Percentiles rank a stretch among this genome's conserved stretches.
phyloP scores from a whole-genome alignment of 139 green algal genomes.

The Auxenochlorella protothecoides region DNA sequence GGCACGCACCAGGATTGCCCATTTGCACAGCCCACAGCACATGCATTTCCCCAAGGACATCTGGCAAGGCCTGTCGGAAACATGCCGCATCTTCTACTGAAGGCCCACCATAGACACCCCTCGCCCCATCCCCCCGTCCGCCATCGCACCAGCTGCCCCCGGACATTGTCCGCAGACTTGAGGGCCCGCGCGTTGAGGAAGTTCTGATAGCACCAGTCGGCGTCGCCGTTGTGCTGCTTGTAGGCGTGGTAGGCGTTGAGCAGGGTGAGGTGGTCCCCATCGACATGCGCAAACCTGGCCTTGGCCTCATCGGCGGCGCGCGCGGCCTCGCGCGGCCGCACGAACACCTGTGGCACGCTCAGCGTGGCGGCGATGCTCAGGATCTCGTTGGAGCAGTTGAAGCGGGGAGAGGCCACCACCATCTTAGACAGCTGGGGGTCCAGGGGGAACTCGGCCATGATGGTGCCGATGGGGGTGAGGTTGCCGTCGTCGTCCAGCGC shows the following conservation, averaged over 20 bases:
- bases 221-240: conserved; percentile 80
- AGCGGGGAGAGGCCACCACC: conserved; percentile 82
- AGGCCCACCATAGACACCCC: not conserved
- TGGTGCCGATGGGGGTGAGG: conserved; percentile 78
- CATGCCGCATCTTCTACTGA: no score
- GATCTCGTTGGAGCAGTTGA: conserved; percentile 96
- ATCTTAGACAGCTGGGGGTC: conserved; percentile 98
- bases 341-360: conserved; percentile 85
- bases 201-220: conserved; percentile 90
- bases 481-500: conserved; percentile 97
- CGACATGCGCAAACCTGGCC: conserved; percentile 85
- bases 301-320: conserved; percentile 94
- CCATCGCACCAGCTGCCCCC: conserved; percentile 71
- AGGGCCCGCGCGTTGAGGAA: conserved; percentile 89
- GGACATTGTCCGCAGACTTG: conserved; percentile 91
- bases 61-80: no score
- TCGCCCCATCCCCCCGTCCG: not conserved
- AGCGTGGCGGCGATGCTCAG: conserved; percentile 93
- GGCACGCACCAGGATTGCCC: no score
- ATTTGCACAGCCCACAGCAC: no score
- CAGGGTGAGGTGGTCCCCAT: conserved; percentile 97
- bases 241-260: conserved; percentile 98
- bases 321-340: conserved; percentile 76
- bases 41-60: no score
- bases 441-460: conserved; percentile 97